These are phyloP conservation scores for Entoloma clypeatum DNA, from an alignment of 1,284 basidiomycete genomes.

Conservation along the genomic window DNA sequence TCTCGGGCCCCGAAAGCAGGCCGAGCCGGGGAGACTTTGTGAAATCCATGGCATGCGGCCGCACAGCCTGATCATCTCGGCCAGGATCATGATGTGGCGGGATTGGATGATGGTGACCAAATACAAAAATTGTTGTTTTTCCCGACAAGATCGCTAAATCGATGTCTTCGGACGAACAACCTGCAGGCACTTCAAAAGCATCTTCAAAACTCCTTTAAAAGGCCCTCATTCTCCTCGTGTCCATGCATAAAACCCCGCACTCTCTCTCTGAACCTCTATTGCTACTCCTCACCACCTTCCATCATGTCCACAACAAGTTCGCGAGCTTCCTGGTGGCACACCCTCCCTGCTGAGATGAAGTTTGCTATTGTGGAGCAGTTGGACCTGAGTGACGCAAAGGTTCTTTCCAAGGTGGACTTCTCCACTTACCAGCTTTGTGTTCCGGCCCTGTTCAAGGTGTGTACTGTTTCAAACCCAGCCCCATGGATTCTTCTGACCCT, in stretches of 20 bases:
- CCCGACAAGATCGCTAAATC: slow-evolving; percentile 24
- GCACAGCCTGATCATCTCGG: too few relatives aligned
- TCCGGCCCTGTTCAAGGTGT: slow-evolving; percentile 55
- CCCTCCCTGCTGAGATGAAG: slow-evolving; percentile 64
- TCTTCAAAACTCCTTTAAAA: slow-evolving; percentile 3
- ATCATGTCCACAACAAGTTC: slow-evolving; percentile 22
- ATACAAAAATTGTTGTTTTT: slow-evolving; percentile 9
- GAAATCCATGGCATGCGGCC: background rate
- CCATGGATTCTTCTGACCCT: background rate
- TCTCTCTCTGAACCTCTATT: slow-evolving; percentile 8
- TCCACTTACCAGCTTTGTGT: slow-evolving; percentile 51
- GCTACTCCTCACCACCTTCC: slow-evolving; percentile 11
- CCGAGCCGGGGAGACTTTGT: too few relatives aligned
- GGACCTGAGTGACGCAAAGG: slow-evolving; percentile 38
- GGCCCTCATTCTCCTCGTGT: slow-evolving; percentile 1
- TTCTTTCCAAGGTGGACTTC: slow-evolving; percentile 42
- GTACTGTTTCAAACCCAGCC: slow-evolving; percentile 16
- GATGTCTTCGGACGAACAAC: slow-evolving; percentile 22
- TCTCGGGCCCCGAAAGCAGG: too few relatives aligned
- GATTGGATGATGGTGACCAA: slow-evolving; percentile 5
- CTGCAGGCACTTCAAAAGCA: slow-evolving; percentile 15
- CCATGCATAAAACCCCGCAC: slow-evolving; percentile 5
- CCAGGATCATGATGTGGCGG: slow-evolving; percentile 12
- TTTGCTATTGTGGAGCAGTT: slow-evolving; percentile 52
- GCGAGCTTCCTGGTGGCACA: slow-evolving; percentile 44